Conservation (phyloP, 139 green algal species). For the Closterium sp. region DNA sequence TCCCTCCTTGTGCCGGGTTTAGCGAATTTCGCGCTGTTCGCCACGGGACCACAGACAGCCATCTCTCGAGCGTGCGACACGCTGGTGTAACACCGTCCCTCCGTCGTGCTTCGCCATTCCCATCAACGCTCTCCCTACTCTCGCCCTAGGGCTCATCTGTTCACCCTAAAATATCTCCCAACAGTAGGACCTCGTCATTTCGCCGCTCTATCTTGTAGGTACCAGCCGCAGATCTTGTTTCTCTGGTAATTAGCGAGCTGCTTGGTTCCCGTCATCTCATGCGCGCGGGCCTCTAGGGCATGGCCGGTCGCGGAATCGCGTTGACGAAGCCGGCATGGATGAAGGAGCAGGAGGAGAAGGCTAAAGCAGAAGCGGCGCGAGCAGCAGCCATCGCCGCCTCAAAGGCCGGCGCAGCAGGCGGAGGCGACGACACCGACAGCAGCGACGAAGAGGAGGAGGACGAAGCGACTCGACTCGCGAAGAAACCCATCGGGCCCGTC, state of each 20-base stretch:
- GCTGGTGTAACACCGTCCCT: neutral
- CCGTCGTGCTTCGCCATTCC: neutral
- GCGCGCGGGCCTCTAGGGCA: slow-evolving; percentile 1
- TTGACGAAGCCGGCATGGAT: slow-evolving; percentile 49
- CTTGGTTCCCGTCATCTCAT: neutral
- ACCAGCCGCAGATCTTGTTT: neutral
- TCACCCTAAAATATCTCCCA: neutral
- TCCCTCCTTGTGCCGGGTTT: neutral
- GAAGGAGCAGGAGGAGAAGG: slow-evolving; percentile 42
- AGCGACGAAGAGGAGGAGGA: slow-evolving; percentile 42
- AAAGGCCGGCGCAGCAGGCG: slow-evolving; percentile 31
- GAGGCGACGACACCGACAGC: slow-evolving; percentile 11
- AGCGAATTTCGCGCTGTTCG: neutral
- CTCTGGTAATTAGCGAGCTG: neutral
- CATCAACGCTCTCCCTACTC: no score
- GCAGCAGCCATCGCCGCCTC: slow-evolving; percentile 19
- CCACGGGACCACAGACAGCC: neutral
- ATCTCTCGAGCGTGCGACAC: neutral
- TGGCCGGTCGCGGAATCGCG: slow-evolving; percentile 40
- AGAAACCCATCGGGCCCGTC: slow-evolving; percentile 59
- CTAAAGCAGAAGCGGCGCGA: slow-evolving; percentile 28
- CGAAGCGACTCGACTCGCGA: slow-evolving; percentile 3
- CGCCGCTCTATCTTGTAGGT: neutral
- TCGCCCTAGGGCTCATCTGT: neutral
- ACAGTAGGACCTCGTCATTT: neutral